Percentiles rank a stretch among this genome's conserved stretches.
These are phyloP conservation scores for Pseudogymnoascus pannorum DNA, from an alignment of 2,329 filamentous ascomycete genomes.

Conservation along the genomic window DNA sequence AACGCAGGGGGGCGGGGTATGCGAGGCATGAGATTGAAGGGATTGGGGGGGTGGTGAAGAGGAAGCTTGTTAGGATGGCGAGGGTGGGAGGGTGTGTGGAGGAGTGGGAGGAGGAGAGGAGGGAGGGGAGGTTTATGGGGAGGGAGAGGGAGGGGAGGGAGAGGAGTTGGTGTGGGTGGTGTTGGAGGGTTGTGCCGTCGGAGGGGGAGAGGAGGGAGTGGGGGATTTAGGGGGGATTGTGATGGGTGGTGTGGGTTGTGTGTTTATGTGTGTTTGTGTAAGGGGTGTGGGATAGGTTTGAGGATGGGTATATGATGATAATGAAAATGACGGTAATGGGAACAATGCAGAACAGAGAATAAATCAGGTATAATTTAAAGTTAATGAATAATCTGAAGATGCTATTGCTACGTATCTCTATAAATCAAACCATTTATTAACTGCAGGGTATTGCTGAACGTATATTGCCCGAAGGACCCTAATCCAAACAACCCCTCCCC, in stretches of 20 bases:
- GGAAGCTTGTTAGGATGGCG: conserved; percentile 76
- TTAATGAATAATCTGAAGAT: not conserved
- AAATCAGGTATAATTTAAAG: not conserved
- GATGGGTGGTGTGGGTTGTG: not conserved
- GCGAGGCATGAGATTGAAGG: conserved; percentile 83
- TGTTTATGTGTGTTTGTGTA: not conserved
- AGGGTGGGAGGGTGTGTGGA: conserved; percentile 77
- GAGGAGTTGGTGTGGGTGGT: conserved; percentile 92
- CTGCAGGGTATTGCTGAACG: too few species aligned
- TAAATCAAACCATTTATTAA: too few species aligned
- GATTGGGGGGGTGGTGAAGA: conserved; percentile 81
- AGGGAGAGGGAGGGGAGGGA: conserved; percentile 64
- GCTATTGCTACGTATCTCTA: not conserved
- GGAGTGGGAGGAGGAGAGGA: conserved; percentile 74
- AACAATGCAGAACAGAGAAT: too few species aligned
- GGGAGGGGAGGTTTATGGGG: conserved; percentile 56
- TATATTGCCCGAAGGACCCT: too few species aligned
- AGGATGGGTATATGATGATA: not conserved
- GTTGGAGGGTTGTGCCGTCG: conserved; percentile 64
- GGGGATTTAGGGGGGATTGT: not conserved
- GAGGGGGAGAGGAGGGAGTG: conserved; percentile 33
- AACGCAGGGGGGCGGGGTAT: conserved; percentile 59
- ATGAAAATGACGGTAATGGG: too few species aligned
- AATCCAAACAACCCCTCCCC: not conserved
- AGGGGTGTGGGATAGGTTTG: not conserved